Base-by-base conservation (phyloP, 331 rosid species). In the Saraca asoca region DNA sequence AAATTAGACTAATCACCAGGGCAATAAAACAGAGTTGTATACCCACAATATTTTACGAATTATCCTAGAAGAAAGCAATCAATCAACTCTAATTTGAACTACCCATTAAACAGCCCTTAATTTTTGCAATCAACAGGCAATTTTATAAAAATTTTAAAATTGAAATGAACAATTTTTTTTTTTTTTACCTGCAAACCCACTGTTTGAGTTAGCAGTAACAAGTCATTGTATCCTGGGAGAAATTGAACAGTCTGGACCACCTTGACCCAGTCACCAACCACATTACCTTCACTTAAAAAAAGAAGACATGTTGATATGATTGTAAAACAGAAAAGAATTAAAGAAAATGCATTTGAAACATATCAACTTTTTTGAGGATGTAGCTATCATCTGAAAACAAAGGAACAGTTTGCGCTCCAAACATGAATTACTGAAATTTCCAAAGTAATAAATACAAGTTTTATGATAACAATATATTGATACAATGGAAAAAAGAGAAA, bases 141-240 rank as follows among this genome's bases (percentile, higher is more conserved):
- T 12, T 31, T 12, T 9, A 52, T 24, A 65, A 70, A 64, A 41
- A 51, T 43, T 64, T n/a, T 15, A 51, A 37, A 11, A 38, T 41
- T 31, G 55, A 60, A 75, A 74, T 48, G 39, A 43, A 19, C 70
- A 37, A 45, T 72, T 77, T 76, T n/a, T n/a, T n/a, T n/a, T n/a
- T n/a, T n/a, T n/a, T n/a, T n/a, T 78, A 90, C 98, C 98, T 88
- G 97, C 76, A 93, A 84, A 64, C 98, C 97, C 45, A 93, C 86
- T 59, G 98, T 85, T 76, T 88, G 78, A 76, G 98, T 35, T 75
- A 90, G 66, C 62, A 90, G 75, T 58, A 82, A 55, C 37, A 93
- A 75, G 72, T 90, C 90, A 77, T 90, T 93, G 80, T 79, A 77
- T 73, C 98, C 98, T 62, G 78, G 83, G 16, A 70, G 72, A 79